phyloP scores from a whole-genome alignment of 1,284 basidiomycete species.

The Blastosporella zonata region DNA sequence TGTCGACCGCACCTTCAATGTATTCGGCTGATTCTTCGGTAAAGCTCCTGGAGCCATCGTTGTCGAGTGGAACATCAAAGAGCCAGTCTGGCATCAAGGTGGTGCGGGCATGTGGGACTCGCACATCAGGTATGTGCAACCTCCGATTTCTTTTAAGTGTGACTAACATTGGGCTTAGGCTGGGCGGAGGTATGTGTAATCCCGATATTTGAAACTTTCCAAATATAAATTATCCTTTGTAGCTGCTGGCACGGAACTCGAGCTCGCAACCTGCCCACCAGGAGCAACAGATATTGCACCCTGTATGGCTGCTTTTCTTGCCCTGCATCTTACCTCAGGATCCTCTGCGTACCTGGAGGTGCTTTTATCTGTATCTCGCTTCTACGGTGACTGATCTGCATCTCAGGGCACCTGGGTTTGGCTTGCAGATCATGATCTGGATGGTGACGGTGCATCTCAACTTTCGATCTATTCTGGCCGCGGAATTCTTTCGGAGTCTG shows the following conservation, averaged over 20 bases:
- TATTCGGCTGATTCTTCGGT: constrained; percentile 3
- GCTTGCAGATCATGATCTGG: constrained; percentile 76
- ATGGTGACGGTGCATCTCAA: constrained; percentile 43
- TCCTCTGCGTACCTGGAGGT: constrained; percentile 63
- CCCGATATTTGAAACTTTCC: neutral
- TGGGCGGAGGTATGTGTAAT: constrained; percentile 30
- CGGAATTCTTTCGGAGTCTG: constrained; percentile 72
- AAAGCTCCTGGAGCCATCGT: constrained; percentile 65
- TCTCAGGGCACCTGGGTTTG: constrained; percentile 71
- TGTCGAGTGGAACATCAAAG: constrained; percentile 71
- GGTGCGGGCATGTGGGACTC: constrained; percentile 72
- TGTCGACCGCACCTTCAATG: constrained; percentile 18
- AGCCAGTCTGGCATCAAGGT: constrained; percentile 50
- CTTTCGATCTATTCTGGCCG: constrained; percentile 66
- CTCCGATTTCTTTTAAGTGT: neutral
- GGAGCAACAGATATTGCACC: constrained; percentile 33
- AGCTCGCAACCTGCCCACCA: constrained; percentile 43
- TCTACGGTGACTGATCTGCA: constrained; percentile 14
- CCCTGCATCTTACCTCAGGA: constrained; percentile 55
- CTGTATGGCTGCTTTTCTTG: constrained; percentile 59
- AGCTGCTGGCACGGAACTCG: constrained; percentile 56
- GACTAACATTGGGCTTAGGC: constrained; percentile 19
- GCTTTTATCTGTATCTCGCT: constrained; percentile 1
- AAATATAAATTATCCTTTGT: neutral
- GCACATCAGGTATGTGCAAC: constrained; percentile 48